A percentile compares a stretch with the other conserved stretches of the same genome.
phyloP scores from a whole-genome alignment of 805 yeast genomes.

The Danielia reshetovae region DNA sequence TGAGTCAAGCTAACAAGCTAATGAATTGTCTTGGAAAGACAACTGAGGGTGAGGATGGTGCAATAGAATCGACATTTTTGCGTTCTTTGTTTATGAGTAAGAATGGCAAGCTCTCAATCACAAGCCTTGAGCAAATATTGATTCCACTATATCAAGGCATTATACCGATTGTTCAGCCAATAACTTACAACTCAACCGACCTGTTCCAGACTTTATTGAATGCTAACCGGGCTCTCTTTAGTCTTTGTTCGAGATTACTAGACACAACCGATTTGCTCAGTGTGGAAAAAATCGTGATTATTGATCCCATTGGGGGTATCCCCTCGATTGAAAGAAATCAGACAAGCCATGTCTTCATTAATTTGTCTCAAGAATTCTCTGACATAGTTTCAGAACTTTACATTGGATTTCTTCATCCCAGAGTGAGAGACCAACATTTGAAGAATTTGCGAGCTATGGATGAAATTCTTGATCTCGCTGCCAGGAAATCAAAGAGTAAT shows the following conservation, averaged over 20 bases:
- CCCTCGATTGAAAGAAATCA: constrained; percentile 81
- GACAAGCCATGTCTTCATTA: constrained; percentile 83
- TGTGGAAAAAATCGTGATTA: constrained; percentile 75
- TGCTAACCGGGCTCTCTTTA: constrained; percentile 22
- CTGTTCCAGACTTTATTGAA: constrained; percentile 24
- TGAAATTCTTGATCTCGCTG: constrained; percentile 45
- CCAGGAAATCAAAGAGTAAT: constrained; percentile 35
- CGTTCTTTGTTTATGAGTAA: constrained; percentile 23
- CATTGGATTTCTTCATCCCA: constrained; percentile 50
- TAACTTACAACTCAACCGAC: constrained; percentile 24
- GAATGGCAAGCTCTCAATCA: constrained; percentile 12
- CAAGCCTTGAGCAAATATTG: constrained; percentile 28
- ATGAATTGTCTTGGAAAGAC: constrained; percentile 20
- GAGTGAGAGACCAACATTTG: constrained; percentile 52
- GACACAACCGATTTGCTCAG: constrained; percentile 35
- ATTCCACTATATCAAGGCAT: constrained; percentile 43
- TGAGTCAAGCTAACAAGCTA: constrained; percentile 28
- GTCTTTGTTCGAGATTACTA: constrained; percentile 23
- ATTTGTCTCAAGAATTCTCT: constrained; percentile 75
- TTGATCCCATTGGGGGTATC: constrained; percentile 85
- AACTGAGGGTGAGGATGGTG: constrained; percentile 18
- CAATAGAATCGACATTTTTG: constrained; percentile 23
- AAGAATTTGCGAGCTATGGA: constrained; percentile 66
- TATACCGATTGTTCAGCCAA: constrained; percentile 67
- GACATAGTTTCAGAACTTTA: constrained; percentile 61